Evolutionary conservation across 768 basidiomycete genomes (phyloP), one percentile per base, ranked within the genome.

Genomic region (Rhizopogon vinicolor): DNA sequence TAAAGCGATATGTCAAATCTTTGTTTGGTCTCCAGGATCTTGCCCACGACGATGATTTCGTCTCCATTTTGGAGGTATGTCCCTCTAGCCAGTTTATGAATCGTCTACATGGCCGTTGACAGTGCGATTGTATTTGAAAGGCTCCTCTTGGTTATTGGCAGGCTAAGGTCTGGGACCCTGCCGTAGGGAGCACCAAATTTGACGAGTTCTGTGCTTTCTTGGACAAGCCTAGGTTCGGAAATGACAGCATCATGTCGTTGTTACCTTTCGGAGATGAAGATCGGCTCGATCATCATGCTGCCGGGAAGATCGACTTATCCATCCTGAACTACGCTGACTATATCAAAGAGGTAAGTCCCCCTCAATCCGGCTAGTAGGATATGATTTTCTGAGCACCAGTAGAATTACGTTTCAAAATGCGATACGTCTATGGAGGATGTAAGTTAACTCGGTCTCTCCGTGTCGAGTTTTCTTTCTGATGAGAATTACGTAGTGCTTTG

Each of bases 101-200:
- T 66, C 22, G 7, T 19, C 52, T 50, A 29, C 56, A 58, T 1
- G 19, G 6, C 9, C 29, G 52, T 39, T 19, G 8, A 56, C n/a
- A 29, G 25, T 8, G 31, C 42, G 16, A 22, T 53, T 29, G 51
- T 29, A 43, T 44, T 65, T 28, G 25, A 25, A 14, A 91, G 81
- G 65, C 60, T 42, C 87, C 90, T 3, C 74, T 93, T 28, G 81
- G 79, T 1, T 72, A 68, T 6, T 96, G 93, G 90, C 95, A 98
- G 73, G 77, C 75, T 0, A 88, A 87, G 69, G 87, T 86, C 65
- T 98, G 94, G 95, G 89, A 96, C 66, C 87, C 89, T 0, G 70
- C 72, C 13, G 81, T 88, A 45, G 80, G 78, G 6, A 86, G 80
- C 62, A 78, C 76, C 1, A 65, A 51, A 1, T 93, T 91, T 58